These are phyloP conservation scores for Tylopilus felleus DNA, from an alignment of 768 basidiomycete genomes.

Conservation along the genomic window DNA sequence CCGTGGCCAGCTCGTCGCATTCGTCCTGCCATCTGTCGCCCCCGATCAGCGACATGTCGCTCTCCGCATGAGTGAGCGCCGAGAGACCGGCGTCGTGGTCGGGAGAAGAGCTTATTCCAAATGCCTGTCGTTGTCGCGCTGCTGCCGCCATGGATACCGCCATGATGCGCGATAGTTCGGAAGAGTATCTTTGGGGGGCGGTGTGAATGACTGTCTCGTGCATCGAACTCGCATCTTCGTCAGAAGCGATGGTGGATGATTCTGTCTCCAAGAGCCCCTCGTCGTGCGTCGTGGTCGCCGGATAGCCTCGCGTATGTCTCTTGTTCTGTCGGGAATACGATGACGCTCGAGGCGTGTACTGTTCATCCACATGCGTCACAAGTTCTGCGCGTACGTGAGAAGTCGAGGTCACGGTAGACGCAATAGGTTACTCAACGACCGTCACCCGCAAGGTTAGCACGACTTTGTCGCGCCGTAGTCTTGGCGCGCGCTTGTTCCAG, in stretches of 20 bases:
- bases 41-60: slow-evolving; percentile 44
- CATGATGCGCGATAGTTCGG: slow-evolving; percentile 28
- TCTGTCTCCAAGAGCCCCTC: slow-evolving; percentile 8
- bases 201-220: neutral
- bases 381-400: slow-evolving; percentile 14
- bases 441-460: neutral
- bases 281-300: neutral
- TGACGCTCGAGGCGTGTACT: slow-evolving; percentile 15
- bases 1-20: slow-evolving; percentile 25
- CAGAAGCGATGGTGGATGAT: slow-evolving; percentile 15
- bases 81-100: neutral
- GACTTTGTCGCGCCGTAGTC: slow-evolving; percentile 4
- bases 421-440: slow-evolving; percentile 11
- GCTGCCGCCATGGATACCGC: slow-evolving; percentile 35
- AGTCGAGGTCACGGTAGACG: neutral
- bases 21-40: slow-evolving; percentile 41
- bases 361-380: slow-evolving; percentile 11
- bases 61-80: slow-evolving; percentile 39
- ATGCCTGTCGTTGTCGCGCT: slow-evolving; percentile 46
- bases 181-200: slow-evolving; percentile 20
- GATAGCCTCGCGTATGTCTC: neutral
- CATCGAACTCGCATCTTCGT: slow-evolving; percentile 11
- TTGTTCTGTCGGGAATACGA: slow-evolving; percentile 8
- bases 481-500: slow-evolving; percentile 7
- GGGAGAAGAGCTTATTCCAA: slow-evolving; percentile 47